phyloP scores from a whole-genome alignment of 805 yeast species.

The Cyberlindnera bimundalis region DNA sequence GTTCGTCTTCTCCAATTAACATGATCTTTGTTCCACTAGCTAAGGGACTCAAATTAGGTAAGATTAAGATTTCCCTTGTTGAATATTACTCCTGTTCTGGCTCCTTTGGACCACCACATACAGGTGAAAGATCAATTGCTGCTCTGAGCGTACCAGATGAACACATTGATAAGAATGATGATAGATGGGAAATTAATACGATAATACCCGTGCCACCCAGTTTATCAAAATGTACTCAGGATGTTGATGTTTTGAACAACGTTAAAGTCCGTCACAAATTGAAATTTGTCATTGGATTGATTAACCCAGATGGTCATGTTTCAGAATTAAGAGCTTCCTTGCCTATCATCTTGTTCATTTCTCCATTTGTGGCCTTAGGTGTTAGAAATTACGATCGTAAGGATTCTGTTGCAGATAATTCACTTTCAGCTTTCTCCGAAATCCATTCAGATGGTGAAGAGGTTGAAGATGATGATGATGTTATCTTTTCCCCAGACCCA shows the following conservation, averaged over 20 bases:
- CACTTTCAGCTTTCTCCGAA: constrained; percentile 26
- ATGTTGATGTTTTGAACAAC: constrained; percentile 65
- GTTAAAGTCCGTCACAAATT: constrained; percentile 87
- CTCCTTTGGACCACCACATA: constrained; percentile 50
- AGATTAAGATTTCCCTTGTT: constrained; percentile 60
- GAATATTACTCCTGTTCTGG: constrained; percentile 68
- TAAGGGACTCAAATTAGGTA: constrained; percentile 78
- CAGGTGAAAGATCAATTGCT: constrained; percentile 60
- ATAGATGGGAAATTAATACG: constrained; percentile 72
- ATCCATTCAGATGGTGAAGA: constrained; percentile 27
- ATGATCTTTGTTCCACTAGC: constrained; percentile 72
- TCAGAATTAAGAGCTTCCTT: constrained; percentile 89
- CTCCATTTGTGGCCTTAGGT: constrained; percentile 76
- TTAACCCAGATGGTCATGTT: constrained; percentile 88
- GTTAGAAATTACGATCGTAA: constrained; percentile 36
- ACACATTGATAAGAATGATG: constrained; percentile 35
- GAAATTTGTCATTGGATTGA: constrained; percentile 71
- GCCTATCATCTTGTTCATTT: constrained; percentile 72
- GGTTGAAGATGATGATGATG: constrained; percentile 34
- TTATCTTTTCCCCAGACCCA: constrained; percentile 37
- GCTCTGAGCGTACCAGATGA: constrained; percentile 42
- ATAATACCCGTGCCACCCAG: constrained; percentile 66
- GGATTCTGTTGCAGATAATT: constrained; percentile 23
- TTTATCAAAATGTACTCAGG: constrained; percentile 78
- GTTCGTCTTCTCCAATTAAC: constrained; percentile 68